phyloP scores from a whole-genome alignment of 148 eudicot species.

The Heliosperma pusillum region DNA sequence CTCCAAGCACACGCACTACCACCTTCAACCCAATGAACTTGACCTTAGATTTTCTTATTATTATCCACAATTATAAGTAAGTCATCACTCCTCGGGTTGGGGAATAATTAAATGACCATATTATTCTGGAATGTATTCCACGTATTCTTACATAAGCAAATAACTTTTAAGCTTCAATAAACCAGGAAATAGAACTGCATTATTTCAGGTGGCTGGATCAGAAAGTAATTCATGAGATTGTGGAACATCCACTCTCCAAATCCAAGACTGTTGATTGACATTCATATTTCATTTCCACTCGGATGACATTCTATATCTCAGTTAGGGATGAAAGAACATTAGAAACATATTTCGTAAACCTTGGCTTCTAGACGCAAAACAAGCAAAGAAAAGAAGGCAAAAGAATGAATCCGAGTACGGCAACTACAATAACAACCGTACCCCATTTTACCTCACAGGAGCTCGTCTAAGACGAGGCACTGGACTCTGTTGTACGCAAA shows the following conservation, averaged over 20 bases:
- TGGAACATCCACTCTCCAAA: background rate
- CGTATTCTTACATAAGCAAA: no score
- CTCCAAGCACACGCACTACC: no score
- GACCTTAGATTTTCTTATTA: no score
- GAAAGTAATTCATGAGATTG: background rate
- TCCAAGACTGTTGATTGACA: background rate
- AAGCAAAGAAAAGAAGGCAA: background rate
- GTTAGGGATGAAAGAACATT: background rate
- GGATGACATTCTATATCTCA: background rate
- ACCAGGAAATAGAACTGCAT: no score
- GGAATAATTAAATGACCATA: no score
- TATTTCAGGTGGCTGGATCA: background rate
- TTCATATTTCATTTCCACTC: no score
- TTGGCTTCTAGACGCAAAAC: background rate
- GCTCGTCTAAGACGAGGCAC: background rate
- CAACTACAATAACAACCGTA: background rate
- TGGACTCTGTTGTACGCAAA: background rate
- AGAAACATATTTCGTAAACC: background rate
- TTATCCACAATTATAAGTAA: no score
- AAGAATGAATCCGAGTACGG: background rate
- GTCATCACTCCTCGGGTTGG: no score
- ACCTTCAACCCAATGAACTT: no score
- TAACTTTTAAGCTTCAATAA: no score
- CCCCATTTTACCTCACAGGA: background rate
- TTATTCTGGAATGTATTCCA: no score